Base-by-base conservation (phyloP, 176 grass and related monocot genomes). In the Paspalum vaginatum region DNA sequence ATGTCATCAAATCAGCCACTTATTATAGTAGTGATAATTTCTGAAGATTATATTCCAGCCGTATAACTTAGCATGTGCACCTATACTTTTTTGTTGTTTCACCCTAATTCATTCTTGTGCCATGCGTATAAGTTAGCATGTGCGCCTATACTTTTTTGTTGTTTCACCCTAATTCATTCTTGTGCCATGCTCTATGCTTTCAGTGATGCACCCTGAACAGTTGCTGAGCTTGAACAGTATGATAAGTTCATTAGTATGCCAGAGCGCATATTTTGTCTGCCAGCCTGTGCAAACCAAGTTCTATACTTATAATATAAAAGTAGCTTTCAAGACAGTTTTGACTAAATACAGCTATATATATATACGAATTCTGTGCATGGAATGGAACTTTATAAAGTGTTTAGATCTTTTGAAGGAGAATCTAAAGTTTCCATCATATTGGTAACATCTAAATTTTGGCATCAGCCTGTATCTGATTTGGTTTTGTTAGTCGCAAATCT, bases 391-490 rank as follows among this genome's bases (percentile, higher is more conserved):
- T 9, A 11, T 63, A 22, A 17, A 7, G 40, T 32, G 7, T 76
- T 76, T 53, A 46, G 43, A 61, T 16, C 53, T 75, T 61, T 9
- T 38, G 21, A 52, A 24, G 42, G 54, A 68, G 52, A 76, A 50
- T 26, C 37, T 55, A 2, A 55, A 55, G 16, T 10, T 44, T 8
- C 26, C 37, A 43, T 65, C 27, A 26, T 24, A 14, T 41, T 15
- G 17, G 40, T 79, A 41, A 10, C 13, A 74, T 49, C 27, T 40
- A 66, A 69, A 56, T 63, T 81, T 24, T 62, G 72, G 14, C 7
- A 39, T 72, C 7, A 9, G 38, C 56, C 45, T 84, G 15, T 62
- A 20, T 67, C 49, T 79, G 15, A 60, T 72, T 42, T 83, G 3
- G 7, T 39, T 70, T 43, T 27, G 10, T 62, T 24, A 24, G 25